Base-by-base conservation (phyloP, 495 filamentous ascomycete genomes). In the Lophiostoma macrostomum region DNA sequence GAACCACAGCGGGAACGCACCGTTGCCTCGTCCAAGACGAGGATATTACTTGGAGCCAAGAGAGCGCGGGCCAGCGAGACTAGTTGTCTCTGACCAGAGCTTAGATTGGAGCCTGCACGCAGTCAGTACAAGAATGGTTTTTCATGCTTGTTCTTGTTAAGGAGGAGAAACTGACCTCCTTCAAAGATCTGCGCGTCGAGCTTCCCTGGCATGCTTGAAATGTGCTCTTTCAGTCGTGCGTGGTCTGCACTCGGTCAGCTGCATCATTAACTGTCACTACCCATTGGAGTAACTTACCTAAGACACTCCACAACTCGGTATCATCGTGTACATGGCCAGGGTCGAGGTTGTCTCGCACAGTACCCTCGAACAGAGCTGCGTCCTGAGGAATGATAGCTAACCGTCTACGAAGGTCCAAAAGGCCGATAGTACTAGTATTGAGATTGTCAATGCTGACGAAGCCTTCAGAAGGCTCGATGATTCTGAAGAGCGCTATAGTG, bases 341-440 rank as follows among this genome's bases (percentile, higher is more conserved):
- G 66, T 99, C 94, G 29, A 99, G 78, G 67, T 99, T 99, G 69
- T 97, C 94, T 62, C 94, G 80, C 56, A 99, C 77, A 14, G 90
- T 91, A 37, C 94, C 94, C 74, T 97, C 90, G 63, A 99, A 99
- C 61, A 99, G 80, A 61, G 91, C 90, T 41, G 94, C 90, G 73
- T 99, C 94, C 65, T 99, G 94, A 16, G 94, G 94, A 61, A 99
- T 99, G 69, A 99, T 99, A 34, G 94, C 91, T 30, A 99, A 78
- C 42, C 93, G 86, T 20, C 90, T 80, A 50, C 94, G 80, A 49
- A 99, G 78, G 67, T 97, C 94, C 45, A 89, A 69, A 48, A 99
- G 72, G 5, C 94, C 94, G 70, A 97, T 96, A 10, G 79, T 85
- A 27, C 89, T 89, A 4, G 93, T 91, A 71, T 96, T 86, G 39